These are phyloP conservation scores for Cicer cuneatum DNA, from an alignment of 306 rosid species.

Conservation along the genomic window DNA sequence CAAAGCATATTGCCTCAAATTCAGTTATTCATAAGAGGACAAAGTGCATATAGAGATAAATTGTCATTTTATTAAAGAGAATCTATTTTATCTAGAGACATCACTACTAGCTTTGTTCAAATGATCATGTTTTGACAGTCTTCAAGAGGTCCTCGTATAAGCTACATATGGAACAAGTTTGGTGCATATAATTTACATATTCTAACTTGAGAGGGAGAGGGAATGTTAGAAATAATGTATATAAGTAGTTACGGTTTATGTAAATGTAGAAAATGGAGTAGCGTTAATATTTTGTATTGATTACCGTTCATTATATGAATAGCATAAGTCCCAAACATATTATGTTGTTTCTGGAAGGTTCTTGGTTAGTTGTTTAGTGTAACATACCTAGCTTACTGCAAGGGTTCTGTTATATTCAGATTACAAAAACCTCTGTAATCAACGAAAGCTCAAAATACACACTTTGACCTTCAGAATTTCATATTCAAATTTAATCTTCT, in stretches of 20 bases:
- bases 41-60: background rate
- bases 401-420: background rate
- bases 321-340: background rate
- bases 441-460: constrained; percentile 5
- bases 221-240: background rate
- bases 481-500: constrained; percentile 4
- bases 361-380: background rate
- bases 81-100: background rate
- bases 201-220: background rate
- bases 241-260: background rate
- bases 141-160: background rate
- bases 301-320: background rate
- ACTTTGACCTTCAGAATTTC: constrained; percentile 15
- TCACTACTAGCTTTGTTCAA: background rate
- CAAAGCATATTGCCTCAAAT: too few species aligned
- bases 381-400: constrained; percentile 1
- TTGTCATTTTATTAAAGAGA: background rate
- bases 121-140: background rate
- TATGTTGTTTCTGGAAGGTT: background rate
- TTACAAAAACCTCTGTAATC: background rate
- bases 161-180: background rate
- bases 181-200: background rate
- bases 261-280: too few species aligned
- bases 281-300: too few species aligned
- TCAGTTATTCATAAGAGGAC: too few species aligned